Conservation (phyloP, 202 grass and related monocot species). For the Brachypodium distachyon region DNA sequence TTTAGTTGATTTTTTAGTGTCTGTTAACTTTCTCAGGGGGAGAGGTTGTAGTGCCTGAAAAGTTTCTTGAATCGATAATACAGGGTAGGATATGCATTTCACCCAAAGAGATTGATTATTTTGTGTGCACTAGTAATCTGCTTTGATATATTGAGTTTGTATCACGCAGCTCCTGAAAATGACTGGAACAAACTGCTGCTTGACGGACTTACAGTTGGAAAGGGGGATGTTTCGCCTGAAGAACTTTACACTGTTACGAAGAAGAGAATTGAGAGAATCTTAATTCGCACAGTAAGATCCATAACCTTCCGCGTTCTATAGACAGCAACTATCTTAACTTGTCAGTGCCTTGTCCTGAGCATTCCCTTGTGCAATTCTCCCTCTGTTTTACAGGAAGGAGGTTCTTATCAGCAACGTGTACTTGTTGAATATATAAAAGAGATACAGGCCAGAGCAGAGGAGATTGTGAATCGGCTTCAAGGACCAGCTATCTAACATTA, state of each 20-base stretch:
- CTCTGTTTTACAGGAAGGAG: constrained; percentile 60
- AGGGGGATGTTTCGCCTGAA: constrained; percentile 26
- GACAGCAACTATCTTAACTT: background rate
- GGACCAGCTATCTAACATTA: constrained; percentile 28
- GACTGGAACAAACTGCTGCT: constrained; percentile 6
- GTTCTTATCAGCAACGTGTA: constrained; percentile 79
- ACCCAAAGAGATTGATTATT: background rate
- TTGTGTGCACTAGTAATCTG: background rate
- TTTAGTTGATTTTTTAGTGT: constrained; percentile 3
- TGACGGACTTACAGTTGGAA: constrained; percentile 3
- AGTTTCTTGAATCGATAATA: constrained; percentile 82
- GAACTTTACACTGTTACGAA: background rate
- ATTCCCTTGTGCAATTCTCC: background rate
- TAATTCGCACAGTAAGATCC: constrained; percentile 82
- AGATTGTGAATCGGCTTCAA: constrained; percentile 65
- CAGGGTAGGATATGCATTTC: constrained; percentile 47
- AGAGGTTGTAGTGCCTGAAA: constrained; percentile 64
- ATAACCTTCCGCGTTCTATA: constrained; percentile 7
- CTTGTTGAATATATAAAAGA: constrained; percentile 87
- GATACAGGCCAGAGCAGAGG: constrained; percentile 70
- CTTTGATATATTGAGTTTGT: background rate
- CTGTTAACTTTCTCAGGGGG: constrained; percentile 37
- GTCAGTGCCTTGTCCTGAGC: background rate
- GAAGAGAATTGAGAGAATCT: constrained; percentile 45
- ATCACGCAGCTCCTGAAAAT: constrained; percentile 10